These are phyloP conservation scores for Macadamia tetraphylla DNA, from an alignment of 164 flowering plant species.

Conservation along the genomic window DNA sequence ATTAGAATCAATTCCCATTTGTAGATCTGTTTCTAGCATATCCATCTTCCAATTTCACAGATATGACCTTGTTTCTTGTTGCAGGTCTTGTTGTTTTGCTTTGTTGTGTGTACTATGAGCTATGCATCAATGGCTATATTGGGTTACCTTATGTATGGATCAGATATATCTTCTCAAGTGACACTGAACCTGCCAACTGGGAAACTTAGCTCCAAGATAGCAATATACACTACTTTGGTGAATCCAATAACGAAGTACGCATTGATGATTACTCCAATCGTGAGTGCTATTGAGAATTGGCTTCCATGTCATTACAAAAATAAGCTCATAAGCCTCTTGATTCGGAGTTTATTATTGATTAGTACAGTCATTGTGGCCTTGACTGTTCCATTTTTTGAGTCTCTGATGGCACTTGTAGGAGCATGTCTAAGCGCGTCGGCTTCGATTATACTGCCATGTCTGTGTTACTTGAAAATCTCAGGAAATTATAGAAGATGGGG, in stretches of 20 bases:
- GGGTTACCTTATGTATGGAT: constrained; percentile 81
- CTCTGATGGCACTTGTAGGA: constrained; percentile 53
- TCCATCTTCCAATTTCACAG: too few species aligned
- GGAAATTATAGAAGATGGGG: constrained; percentile 17
- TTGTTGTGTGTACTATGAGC: constrained; percentile 38
- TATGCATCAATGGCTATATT: constrained; percentile 67
- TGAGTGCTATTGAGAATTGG: constrained; percentile 32
- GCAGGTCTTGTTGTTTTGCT: constrained; percentile 74
- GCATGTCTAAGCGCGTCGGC: constrained; percentile 42
- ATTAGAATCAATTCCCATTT: constrained; percentile 4
- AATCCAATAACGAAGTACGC: constrained; percentile 76
- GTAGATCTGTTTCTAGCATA: too few species aligned
- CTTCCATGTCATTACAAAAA: constrained; percentile 24
- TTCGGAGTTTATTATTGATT: constrained; percentile 37
- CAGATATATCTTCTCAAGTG: constrained; percentile 53
- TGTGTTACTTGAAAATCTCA: constrained; percentile 54
- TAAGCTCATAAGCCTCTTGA: constrained; percentile 23
- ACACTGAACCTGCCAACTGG: constrained; percentile 60
- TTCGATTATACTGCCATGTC: constrained; percentile 53
- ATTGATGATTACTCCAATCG: constrained; percentile 59
- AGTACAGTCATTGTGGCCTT: constrained; percentile 49
- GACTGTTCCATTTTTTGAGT: constrained; percentile 41
- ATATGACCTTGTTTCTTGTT: constrained; percentile 1
- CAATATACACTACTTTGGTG: constrained; percentile 68
- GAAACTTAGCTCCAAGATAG: constrained; percentile 55